Conservation (phyloP, 2,329 filamentous ascomycete species). For the Metarhizium humberi region DNA sequence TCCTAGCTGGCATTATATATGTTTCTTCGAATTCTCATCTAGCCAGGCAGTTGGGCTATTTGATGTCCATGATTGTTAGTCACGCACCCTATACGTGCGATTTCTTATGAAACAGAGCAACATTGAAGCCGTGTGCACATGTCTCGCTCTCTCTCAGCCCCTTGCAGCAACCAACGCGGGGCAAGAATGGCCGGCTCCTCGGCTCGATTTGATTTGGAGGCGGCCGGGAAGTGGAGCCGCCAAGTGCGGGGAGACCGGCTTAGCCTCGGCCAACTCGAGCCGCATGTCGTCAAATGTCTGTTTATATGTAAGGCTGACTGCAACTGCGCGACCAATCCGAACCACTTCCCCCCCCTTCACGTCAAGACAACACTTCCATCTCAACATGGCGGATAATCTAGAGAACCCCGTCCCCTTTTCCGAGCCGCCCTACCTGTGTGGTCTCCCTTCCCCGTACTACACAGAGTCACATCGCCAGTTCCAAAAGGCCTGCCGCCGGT, state of each 20-base stretch:
- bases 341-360: not conserved
- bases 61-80: no score
- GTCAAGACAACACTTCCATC: not conserved
- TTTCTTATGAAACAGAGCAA: no score
- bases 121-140: no score
- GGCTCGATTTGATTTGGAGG: no score
- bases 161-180: no score
- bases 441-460: slow-evolving; percentile 58
- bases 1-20: no score
- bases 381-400: slow-evolving; percentile 3
- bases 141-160: no score
- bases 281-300: not conserved
- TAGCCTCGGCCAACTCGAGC: not conserved
- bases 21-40: no score
- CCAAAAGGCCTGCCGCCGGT: slow-evolving; percentile 45
- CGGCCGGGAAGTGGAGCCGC: not conserved
- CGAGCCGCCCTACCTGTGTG: slow-evolving; percentile 62
- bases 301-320: not conserved
- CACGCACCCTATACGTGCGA: no score
- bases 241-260: not conserved
- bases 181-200: no score
- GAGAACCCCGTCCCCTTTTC: slow-evolving; percentile 45
- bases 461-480: slow-evolving; percentile 50
- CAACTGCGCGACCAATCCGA: not conserved
- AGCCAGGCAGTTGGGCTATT: no score